Evolutionary conservation across 257 asterid species (phyloP).

Genomic region (Ilex asprella): DNA sequence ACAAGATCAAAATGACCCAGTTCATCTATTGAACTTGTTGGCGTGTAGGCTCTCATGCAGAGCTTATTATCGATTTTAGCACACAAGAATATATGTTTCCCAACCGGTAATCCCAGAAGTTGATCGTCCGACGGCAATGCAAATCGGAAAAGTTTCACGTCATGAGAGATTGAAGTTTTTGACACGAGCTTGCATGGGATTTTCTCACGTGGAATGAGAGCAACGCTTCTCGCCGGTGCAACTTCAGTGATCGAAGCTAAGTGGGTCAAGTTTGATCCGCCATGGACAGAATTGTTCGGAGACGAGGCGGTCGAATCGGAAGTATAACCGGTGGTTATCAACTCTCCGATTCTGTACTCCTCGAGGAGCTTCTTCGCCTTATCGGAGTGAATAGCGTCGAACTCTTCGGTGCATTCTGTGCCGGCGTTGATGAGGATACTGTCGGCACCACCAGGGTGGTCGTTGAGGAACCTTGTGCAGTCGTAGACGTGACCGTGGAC

Average conservation of each 20-base stretch:
- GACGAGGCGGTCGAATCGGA: conserved; percentile 54
- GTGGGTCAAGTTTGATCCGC: conserved; percentile 28
- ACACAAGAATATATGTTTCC: conserved; percentile 74
- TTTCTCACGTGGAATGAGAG: conserved; percentile 58
- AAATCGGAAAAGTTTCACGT: conserved; percentile 55
- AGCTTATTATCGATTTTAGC: conserved; percentile 58
- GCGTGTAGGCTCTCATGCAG: conserved; percentile 95
- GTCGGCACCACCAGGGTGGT: conserved; percentile 90
- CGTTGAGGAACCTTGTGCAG: conserved; percentile 63
- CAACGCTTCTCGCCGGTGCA: conserved; percentile 22
- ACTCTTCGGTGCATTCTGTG: conserved; percentile 89
- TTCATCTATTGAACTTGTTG: conserved; percentile 52
- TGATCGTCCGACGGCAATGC: conserved; percentile 65
- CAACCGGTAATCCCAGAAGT: conserved; percentile 65
- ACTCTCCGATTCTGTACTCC: conserved; percentile 70
- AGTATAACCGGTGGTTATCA: conserved; percentile 56
- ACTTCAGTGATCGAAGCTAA: conserved; percentile 52
- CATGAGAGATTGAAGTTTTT: conserved; percentile 53
- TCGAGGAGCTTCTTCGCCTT: conserved; percentile 71
- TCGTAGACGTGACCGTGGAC: conserved; percentile 89
- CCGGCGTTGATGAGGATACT: conserved; percentile 90
- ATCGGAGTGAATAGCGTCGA: conserved; percentile 84
- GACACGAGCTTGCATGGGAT: conserved; percentile 63
- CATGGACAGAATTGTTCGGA: conserved; percentile 68
- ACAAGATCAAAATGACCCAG: conserved; percentile 75